Base-by-base conservation (phyloP, 768 basidiomycete species). In the Lentinula sp. region DNA sequence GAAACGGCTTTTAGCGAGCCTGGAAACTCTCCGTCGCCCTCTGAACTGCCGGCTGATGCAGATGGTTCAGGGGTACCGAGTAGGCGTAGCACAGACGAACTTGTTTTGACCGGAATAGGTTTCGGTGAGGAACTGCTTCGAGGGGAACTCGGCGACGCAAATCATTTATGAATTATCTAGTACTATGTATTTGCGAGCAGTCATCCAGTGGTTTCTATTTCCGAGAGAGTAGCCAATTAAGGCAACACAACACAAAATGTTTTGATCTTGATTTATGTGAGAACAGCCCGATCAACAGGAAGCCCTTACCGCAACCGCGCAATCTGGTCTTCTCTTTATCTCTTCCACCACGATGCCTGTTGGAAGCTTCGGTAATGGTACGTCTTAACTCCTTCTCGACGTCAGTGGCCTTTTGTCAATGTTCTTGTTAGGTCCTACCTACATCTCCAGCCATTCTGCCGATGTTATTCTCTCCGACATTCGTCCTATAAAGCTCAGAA, bases 391-490 rank as follows among this genome's bases (percentile, higher is more conserved):
- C 36, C 36, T 43, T 33, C 45, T 35, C 32, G 35, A 60, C 61
- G 39, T 51, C 57, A 55, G 13, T 52, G 57, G 20, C 28, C 7
- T 23, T 41, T 56, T 28, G 42, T 58, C 60, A 59, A 68, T 62
- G 48, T 41, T 36, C 42, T 37, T 53, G 57, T n/a, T 66, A 81
- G 83, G 85, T 58, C 90, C 91, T 2, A 79, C 77, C 57, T 98
- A 93, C 74, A 85, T 97, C 63, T 93, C 90, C 32, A 73, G 85
- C 13, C 84, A 86, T 65, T 93, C 92, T 37, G 93, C 94, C 49
- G 93, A 96, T 74, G 85, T 93, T 63, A 89, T 97, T 69, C 86
- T 98, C 57, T 93, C 91, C 62, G 95, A 98, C 67, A 85, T 95
- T 59, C 87, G 95, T 18, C 92, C 93, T n/a, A 95, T 92, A 65